Base-by-base conservation (phyloP, 2,329 filamentous ascomycete species). In the Ambrosiella beaveri region DNA sequence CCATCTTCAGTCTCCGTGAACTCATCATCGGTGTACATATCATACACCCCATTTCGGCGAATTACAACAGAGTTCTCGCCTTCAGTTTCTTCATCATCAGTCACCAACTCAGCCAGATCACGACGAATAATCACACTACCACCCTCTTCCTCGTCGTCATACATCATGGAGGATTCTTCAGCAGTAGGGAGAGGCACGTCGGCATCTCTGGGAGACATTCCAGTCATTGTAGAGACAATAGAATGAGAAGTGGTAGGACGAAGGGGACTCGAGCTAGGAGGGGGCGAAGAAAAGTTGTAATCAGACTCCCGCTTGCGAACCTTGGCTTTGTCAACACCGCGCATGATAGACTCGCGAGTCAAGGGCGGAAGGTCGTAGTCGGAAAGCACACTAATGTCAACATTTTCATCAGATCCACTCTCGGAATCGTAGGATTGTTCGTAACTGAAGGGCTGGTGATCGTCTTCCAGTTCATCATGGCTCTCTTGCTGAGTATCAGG, bases 261-360 rank as follows among this genome's bases (percentile, higher is more conserved):
- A 61, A 79, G 75, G 11, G 80, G 77, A 63, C 72, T 81, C 1
- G 79, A 81, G 61, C 75, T 77, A 1, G 76, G 73, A n/a, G 73
- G 71, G 1, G 80, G 79, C 1, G 81, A 82, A 2, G 80, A 82
- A 64, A 84, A 80, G 64, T 78, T 78, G 62, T 80, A 83, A 59
- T 82, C 79, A 3, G 82, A 80, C 57, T 81, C 75, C 60, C 74
- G 71, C 17, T 82, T 78, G 50, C 78, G 74, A 53, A 70, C 64
- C 61, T 75, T 71, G 64, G 75, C 77, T 52, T 77, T 87, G 67
- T 93, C 88, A 58, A 96, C 84, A 62, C 91, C 88, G 57, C 87
- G 84, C 64, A 97, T 74, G 64, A 97, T 97, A 0, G 90, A 95
- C 68, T 97, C 93, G 41, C 91, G 81, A 7, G 91, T 96, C 66